phyloP scores from a whole-genome alignment of 2,329 filamentous ascomycete genomes.

The Myriosclerotinia scirpicola region DNA sequence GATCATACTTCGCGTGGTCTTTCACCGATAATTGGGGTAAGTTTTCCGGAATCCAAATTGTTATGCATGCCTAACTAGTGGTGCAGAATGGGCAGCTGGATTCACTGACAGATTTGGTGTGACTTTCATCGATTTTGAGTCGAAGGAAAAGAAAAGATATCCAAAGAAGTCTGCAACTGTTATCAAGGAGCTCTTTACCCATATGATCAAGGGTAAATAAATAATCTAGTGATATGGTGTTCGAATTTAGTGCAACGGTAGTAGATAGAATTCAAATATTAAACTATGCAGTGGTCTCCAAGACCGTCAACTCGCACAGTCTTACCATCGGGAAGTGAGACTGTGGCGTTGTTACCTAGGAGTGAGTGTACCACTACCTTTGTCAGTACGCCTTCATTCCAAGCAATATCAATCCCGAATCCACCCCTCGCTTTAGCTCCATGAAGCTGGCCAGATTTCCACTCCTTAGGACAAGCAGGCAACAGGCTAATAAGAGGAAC shows the following conservation, averaged over 20 bases:
- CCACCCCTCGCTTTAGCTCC: slow-evolving; percentile 2
- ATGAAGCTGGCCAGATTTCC: neutral
- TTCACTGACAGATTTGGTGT: slow-evolving; percentile 84
- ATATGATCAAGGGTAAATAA: slow-evolving; percentile 61
- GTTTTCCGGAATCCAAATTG: neutral
- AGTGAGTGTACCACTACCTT: neutral
- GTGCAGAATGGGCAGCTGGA: slow-evolving; percentile 59
- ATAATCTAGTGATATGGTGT: neutral
- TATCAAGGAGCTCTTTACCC: slow-evolving; percentile 69
- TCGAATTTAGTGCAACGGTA: neutral
- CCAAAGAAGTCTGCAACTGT: slow-evolving; percentile 79
- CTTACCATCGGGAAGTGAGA: slow-evolving; percentile 3
- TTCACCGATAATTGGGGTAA: slow-evolving; percentile 60
- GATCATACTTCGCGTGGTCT: slow-evolving; percentile 82
- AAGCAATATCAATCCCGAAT: slow-evolving; percentile 5
- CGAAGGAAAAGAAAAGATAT: slow-evolving; percentile 69
- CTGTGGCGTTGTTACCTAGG: neutral
- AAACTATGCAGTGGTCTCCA: slow-evolving; percentile 5
- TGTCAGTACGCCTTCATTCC: neutral
- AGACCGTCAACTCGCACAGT: neutral
- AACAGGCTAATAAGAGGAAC: neutral
- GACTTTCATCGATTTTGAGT: slow-evolving; percentile 74
- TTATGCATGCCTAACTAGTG: neutral
- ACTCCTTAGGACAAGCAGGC: slow-evolving; percentile 10
- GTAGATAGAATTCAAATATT: neutral